phyloP scores from a whole-genome alignment of 2,329 filamentous ascomycete genomes.

The Colletotrichum cereale region DNA sequence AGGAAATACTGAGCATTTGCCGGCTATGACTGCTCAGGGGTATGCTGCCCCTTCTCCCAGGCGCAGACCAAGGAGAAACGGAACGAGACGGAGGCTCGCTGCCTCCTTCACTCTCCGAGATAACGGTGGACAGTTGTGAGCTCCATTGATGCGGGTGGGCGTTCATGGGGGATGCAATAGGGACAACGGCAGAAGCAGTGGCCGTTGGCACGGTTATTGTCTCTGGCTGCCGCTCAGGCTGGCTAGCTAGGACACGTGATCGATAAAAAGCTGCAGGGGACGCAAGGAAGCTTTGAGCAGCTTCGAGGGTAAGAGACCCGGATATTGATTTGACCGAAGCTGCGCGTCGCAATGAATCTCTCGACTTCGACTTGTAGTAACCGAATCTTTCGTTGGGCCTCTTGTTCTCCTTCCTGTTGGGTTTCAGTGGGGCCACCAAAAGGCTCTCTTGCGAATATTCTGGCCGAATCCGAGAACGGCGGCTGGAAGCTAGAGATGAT shows the following conservation, averaged over 20 bases:
- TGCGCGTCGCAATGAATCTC: slow-evolving; percentile 62
- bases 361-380: slow-evolving; percentile 63
- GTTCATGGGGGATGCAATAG: slow-evolving; percentile 54
- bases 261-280: slow-evolving; percentile 56
- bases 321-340: slow-evolving; percentile 69
- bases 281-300: slow-evolving; percentile 53
- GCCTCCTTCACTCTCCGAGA: slow-evolving; percentile 70
- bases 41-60: slow-evolving; percentile 63
- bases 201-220: slow-evolving; percentile 45
- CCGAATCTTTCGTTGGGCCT: slow-evolving; percentile 62
- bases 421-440: slow-evolving; percentile 66
- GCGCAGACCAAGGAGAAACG: slow-evolving; percentile 57
- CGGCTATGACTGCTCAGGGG: slow-evolving; percentile 64
- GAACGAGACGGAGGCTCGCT: slow-evolving; percentile 64
- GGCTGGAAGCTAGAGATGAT: slow-evolving; percentile 52
- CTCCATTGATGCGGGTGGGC: slow-evolving; percentile 71
- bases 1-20: slow-evolving; percentile 69
- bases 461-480: slow-evolving; percentile 50
- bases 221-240: slow-evolving; percentile 46
- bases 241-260: slow-evolving; percentile 48
- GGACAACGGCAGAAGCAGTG: background rate
- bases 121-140: slow-evolving; percentile 73
- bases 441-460: slow-evolving; percentile 73
- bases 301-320: slow-evolving; percentile 65
- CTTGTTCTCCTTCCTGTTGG: slow-evolving; percentile 58